phyloP scores from a whole-genome alignment of 179 eudicot genomes.

The Beta corolliflora region DNA sequence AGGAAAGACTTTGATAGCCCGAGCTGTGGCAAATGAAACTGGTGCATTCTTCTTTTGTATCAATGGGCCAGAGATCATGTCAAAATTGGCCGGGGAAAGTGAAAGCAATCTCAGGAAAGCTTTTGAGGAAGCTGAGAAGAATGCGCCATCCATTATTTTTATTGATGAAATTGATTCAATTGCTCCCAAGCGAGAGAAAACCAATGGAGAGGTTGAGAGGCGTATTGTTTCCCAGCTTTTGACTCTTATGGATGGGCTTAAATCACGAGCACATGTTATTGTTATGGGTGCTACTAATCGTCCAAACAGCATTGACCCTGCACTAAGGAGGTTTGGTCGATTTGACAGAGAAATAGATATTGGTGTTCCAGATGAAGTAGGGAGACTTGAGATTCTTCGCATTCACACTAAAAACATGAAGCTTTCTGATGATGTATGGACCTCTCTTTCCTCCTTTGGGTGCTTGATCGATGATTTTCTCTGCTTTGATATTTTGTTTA shows the following conservation, averaged over 20 bases:
- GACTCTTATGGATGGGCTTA: slow-evolving; percentile 75
- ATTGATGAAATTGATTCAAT: slow-evolving; percentile 76
- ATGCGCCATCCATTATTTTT: slow-evolving; percentile 67
- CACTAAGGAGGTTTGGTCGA: slow-evolving; percentile 67
- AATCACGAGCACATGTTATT: slow-evolving; percentile 67
- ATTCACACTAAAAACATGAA: slow-evolving; percentile 74
- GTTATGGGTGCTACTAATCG: slow-evolving; percentile 78
- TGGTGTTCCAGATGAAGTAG: slow-evolving; percentile 81
- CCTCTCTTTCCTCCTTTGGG: not conserved
- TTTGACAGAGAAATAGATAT: slow-evolving; percentile 74
- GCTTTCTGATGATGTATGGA: slow-evolving; percentile 60
- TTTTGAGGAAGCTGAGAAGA: slow-evolving; percentile 72
- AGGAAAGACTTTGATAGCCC: slow-evolving; percentile 62
- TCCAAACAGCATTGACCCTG: slow-evolving; percentile 74
- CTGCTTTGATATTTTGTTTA: not conserved
- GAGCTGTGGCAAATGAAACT: slow-evolving; percentile 74
- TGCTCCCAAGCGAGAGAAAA: slow-evolving; percentile 74
- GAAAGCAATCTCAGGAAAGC: slow-evolving; percentile 71
- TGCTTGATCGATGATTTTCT: not conserved
- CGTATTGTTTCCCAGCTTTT: slow-evolving; percentile 68
- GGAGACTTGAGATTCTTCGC: slow-evolving; percentile 64
- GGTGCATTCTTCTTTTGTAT: slow-evolving; percentile 67
- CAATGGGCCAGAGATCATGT: slow-evolving; percentile 75
- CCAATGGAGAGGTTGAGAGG: slow-evolving; percentile 71
- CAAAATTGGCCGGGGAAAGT: slow-evolving; percentile 73